Percentiles rank a stretch among this genome's conserved stretches.
Evolutionary conservation across 148 eudicot genomes (phyloP).

Genomic region (Fagopyrum homotropicum): DNA sequence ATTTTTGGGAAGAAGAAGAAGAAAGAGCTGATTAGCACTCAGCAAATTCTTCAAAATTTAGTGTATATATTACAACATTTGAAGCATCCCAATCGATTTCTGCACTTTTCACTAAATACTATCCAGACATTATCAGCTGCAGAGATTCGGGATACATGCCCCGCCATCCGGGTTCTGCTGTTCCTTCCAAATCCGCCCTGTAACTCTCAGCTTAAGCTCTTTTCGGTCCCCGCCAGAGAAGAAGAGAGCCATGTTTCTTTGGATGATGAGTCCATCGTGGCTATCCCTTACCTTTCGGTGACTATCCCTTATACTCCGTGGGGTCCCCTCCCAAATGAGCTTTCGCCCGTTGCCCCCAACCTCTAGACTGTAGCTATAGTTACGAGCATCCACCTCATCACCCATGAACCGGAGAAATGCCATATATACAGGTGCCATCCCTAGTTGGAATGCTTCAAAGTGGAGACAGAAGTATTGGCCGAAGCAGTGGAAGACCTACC

Average conservation of each 20-base stretch:
- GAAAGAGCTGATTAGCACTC: background rate
- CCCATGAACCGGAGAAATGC: constrained; percentile 88
- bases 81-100: background rate
- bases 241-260: constrained; percentile 59
- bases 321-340: constrained; percentile 74
- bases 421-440: constrained; percentile 89
- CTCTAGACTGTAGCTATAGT: constrained; percentile 74
- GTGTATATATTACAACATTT: background rate
- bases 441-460: constrained; percentile 82
- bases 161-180: constrained; percentile 55
- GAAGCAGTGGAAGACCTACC: constrained; percentile 76
- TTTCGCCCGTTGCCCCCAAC: constrained; percentile 81
- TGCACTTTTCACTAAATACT: background rate
- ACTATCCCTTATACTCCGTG: constrained; percentile 72
- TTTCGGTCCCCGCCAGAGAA: constrained; percentile 68
- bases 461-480: constrained; percentile 87
- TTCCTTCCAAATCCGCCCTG: constrained; percentile 63
- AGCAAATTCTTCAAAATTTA: background rate
- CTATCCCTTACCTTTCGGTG: constrained; percentile 78
- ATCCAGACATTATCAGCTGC: constrained; percentile 19
- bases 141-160: constrained; percentile 55
- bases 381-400: constrained; percentile 70
- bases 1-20: background rate
- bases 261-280: constrained; percentile 68
- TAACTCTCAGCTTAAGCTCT: constrained; percentile 59